These are phyloP conservation scores for Oryza officinalis DNA, from an alignment of 176 grass and related monocot genomes.

Conservation along the genomic window DNA sequence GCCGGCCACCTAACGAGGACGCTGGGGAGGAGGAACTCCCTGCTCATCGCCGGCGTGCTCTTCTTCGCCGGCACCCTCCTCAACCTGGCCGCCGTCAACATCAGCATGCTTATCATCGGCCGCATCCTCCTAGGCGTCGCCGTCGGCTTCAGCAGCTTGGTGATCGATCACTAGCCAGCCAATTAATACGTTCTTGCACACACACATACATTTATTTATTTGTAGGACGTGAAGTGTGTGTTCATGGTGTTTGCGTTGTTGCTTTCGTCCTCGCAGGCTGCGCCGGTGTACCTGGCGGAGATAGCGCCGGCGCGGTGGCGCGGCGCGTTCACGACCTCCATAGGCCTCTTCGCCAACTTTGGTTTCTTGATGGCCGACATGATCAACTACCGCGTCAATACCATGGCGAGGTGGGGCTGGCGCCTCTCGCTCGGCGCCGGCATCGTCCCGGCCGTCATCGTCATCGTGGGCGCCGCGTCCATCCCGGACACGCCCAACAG, in stretches of 20 bases:
- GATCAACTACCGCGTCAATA: slow-evolving; percentile 60
- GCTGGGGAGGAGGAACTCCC: slow-evolving; percentile 48
- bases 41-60: slow-evolving; percentile 61
- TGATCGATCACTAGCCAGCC: neutral
- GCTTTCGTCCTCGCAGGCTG: slow-evolving; percentile 12
- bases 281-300: slow-evolving; percentile 80
- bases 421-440: slow-evolving; percentile 70
- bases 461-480: slow-evolving; percentile 47
- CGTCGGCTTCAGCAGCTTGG: slow-evolving; percentile 62
- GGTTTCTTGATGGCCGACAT: slow-evolving; percentile 73
- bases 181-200: neutral
- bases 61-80: slow-evolving; percentile 56
- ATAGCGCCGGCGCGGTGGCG: slow-evolving; percentile 72
- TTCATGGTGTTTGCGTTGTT: neutral
- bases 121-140: slow-evolving; percentile 75
- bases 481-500: slow-evolving; percentile 76
- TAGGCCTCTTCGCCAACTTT: slow-evolving; percentile 70
- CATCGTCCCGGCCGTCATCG: slow-evolving; percentile 41
- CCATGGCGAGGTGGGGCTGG: slow-evolving; percentile 62
- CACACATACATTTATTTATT: no score
- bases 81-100: slow-evolving; percentile 62
- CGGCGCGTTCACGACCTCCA: slow-evolving; percentile 67
- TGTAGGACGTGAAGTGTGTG: neutral
- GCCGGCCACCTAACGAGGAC: slow-evolving; percentile 59
- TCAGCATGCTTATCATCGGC: slow-evolving; percentile 76